Base-by-base conservation (phyloP, 441 rosid genomes). In the Capsella rubella region DNA sequence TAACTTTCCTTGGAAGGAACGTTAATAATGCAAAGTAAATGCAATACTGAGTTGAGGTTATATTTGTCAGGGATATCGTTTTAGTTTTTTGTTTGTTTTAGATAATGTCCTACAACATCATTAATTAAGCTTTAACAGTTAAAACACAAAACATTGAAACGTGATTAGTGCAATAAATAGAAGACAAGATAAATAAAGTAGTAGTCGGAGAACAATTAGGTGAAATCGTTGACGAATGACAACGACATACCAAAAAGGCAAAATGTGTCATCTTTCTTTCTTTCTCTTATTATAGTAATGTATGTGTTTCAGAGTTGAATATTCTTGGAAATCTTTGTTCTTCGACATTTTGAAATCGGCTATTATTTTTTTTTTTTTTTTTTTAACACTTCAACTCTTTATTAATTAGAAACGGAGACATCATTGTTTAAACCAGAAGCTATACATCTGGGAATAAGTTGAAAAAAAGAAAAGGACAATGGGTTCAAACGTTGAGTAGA, bases 131-230 rank as follows among this genome's bases (percentile, higher is more conserved):
- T 21, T 21, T 1, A 21, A 21, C 25, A 21, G 25, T 21, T 21
- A 21, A 21, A 21, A 21, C 25, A 21, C 25, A 21, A 21, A 21
- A 21, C 25, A 21, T 21, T 21, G 25, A 43, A 60, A 60, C 45
- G 74, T 45, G 58, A 75, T 75, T 55, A 75, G 65, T 69, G 65
- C 75, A 62, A 69, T 54, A 69, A 62, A 63, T 16, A 51, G 32
- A 32, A 53, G 60, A 37, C 11, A 49, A 21, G 25, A 25, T 43
- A 6, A 72, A 50, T 37, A 15, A 29, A 39, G 62, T 52, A n/a
- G 3, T 32, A 7, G 2, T 7, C 6, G 6, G 32, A 39, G 46
- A 42, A 54, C 8, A 25, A 34, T 53, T 75, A 45, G 69, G 63
- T 53, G 57, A 60, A 42, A 25, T 46, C 58, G 64, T 68, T 68